Percentiles rank a stretch among this genome's conserved stretches.
Conservation (phyloP, 495 filamentous ascomycete genomes). For the Penicillium argentinense region DNA sequence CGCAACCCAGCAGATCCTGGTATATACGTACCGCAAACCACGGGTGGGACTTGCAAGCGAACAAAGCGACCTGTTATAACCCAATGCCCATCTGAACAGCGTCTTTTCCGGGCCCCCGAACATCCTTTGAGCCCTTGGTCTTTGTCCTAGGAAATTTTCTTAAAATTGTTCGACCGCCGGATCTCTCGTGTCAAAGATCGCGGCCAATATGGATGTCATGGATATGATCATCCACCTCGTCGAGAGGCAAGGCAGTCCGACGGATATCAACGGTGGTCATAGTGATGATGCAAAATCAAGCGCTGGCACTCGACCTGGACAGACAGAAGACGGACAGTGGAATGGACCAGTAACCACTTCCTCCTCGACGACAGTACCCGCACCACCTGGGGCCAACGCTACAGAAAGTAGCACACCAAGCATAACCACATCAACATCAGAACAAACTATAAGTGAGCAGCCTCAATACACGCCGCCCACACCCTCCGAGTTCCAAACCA, state of each 20-base stretch:
- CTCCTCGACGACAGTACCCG: too few relatives aligned
- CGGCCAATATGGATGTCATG: not conserved
- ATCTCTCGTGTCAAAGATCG: too few relatives aligned
- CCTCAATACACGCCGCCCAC: not conserved
- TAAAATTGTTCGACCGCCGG: not conserved
- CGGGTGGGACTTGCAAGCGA: not conserved
- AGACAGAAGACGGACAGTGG: too few relatives aligned
- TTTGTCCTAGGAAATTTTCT: not conserved
- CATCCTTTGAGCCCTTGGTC: conserved; percentile 5
- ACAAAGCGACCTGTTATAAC: not conserved
- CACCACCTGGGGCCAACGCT: not conserved
- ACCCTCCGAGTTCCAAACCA: not conserved
- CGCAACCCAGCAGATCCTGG: not conserved
- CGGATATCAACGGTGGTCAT: too few relatives aligned
- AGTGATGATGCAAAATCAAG: too few relatives aligned
- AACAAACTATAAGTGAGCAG: not conserved
- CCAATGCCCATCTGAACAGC: conserved; percentile 2
- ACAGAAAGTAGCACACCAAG: not conserved
- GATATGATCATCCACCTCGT: not conserved
- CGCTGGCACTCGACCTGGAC: too few relatives aligned
- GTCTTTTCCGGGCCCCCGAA: conserved; percentile 9
- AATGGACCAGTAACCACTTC: too few relatives aligned
- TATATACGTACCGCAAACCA: not conserved
- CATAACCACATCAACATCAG: not conserved
- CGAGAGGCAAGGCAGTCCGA: not conserved